phyloP scores from a whole-genome alignment of 208 protist genomes.

The Lotmaria passim region DNA sequence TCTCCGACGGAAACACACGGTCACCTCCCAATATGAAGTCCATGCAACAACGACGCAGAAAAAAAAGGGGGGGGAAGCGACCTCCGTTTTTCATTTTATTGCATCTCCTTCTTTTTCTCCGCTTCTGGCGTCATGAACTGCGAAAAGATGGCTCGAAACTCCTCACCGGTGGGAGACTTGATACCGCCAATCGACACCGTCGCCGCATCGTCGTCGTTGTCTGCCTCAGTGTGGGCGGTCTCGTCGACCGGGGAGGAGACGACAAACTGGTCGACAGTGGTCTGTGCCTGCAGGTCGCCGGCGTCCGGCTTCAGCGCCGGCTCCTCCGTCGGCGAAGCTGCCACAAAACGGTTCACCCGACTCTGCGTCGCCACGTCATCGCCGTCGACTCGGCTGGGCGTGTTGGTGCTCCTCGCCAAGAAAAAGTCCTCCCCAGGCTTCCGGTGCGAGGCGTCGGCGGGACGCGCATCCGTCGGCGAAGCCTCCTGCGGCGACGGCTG shows the following conservation, averaged over 20 bases:
- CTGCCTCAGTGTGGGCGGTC: background rate
- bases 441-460: background rate
- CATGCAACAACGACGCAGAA: background rate
- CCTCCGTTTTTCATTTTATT: background rate
- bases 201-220: background rate
- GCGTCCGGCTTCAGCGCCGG: constrained; percentile 7
- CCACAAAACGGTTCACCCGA: constrained; percentile 32
- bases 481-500: background rate
- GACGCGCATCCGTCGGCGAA: background rate
- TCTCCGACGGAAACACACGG: too few relatives aligned
- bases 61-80: constrained; percentile 10
- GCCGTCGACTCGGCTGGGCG: constrained; percentile 18
- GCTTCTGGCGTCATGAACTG: constrained; percentile 48
- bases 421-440: background rate
- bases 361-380: constrained; percentile 11
- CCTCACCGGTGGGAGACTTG: constrained; percentile 22
- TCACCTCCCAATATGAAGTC: too few relatives aligned
- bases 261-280: constrained; percentile 34
- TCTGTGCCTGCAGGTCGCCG: constrained; percentile 9
- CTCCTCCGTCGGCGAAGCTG: constrained; percentile 22
- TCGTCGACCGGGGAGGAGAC: constrained; percentile 12
- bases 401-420: background rate
- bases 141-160: constrained; percentile 57
- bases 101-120: background rate
- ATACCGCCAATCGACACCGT: constrained; percentile 23